Evolutionary conservation across 2,329 filamentous ascomycete genomes (phyloP), one percentile per base, ranked within the genome.

Genomic region (Ceratocystis lukuohia): DNA sequence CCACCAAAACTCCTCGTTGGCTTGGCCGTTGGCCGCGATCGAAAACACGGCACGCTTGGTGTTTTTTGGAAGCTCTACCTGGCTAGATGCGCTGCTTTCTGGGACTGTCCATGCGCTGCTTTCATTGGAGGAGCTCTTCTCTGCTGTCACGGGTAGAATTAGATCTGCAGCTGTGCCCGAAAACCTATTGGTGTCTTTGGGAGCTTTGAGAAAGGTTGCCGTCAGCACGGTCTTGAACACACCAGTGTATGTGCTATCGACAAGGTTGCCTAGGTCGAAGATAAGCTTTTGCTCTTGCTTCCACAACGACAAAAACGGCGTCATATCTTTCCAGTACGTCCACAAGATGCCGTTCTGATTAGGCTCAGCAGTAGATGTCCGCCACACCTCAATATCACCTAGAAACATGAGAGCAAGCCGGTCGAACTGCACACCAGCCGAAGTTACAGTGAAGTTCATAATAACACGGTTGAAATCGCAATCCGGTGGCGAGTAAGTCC

Each of bases 1-100:
- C 85, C 88, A 94, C 89, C 90, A 95, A 71, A 93, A 93, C 73
- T 95, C 90, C 75, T 94, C 90, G 17, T 80, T 76, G 0, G 81
- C 80, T 73, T 94, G 90, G 0, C 88, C 90, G 70, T 86, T 90
- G 17, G 89, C 88, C 7, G 87, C 84, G n/a, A 94, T 80, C 0
- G 88, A 85, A 66, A 93, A 83, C 7, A 91, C 82, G 20, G 89
- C 90, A 67, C 86, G 84, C 65, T 83, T 82, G 22, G 80, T 80
- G 71, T 89, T 87, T 62, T 76, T 78, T 1, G 89, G 89, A 56
- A 95, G 78, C n/a, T 70, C 66, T 53, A 91, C 74, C 0, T 77
- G 78, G 69, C 82, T 82, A 0, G 79, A 80, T 0, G 88, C 86
- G 66, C 80, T 82, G 67, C 88, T 79, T 0, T 76, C 74, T 0